phyloP scores from a whole-genome alignment of 768 basidiomycete genomes.

The Gyrodon lividus region DNA sequence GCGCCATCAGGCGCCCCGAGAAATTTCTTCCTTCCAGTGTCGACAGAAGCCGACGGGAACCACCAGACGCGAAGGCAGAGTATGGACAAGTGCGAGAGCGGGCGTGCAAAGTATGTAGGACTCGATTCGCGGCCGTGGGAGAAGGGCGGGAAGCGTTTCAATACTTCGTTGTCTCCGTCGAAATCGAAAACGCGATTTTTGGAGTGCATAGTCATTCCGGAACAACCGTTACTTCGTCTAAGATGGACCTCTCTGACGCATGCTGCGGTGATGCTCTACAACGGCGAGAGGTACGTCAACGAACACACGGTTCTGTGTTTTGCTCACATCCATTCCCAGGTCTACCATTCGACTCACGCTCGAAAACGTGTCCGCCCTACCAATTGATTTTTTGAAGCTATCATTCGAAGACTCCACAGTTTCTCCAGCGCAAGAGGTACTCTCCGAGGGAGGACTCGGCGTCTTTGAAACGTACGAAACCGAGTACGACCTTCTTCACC shows the following conservation, averaged over 20 bases:
- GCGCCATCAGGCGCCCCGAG: slow-evolving; percentile 67
- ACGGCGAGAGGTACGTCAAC: slow-evolving; percentile 79
- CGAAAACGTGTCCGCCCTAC: slow-evolving; percentile 83
- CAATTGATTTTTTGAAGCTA: slow-evolving; percentile 82
- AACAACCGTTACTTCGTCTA: slow-evolving; percentile 86
- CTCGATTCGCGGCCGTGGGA: slow-evolving; percentile 69
- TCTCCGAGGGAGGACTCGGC: slow-evolving; percentile 77
- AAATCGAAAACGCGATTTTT: slow-evolving; percentile 50
- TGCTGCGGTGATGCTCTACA: slow-evolving; percentile 91
- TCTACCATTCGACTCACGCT: slow-evolving; percentile 81
- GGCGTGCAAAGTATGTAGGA: slow-evolving; percentile 71
- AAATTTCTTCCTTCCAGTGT: slow-evolving; percentile 75
- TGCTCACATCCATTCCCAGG: slow-evolving; percentile 40
- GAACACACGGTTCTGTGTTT: neutral
- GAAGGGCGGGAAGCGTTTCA: slow-evolving; percentile 43
- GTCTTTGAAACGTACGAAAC: slow-evolving; percentile 90
- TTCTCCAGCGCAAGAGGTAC: slow-evolving; percentile 65
- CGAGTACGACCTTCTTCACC: slow-evolving; percentile 74
- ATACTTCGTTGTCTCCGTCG: slow-evolving; percentile 25
- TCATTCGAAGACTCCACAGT: slow-evolving; percentile 92
- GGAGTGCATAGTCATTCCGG: slow-evolving; percentile 80
- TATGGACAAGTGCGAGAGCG: slow-evolving; percentile 61
- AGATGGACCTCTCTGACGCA: slow-evolving; percentile 87
- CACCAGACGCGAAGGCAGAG: slow-evolving; percentile 55
- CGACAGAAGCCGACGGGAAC: slow-evolving; percentile 69